phyloP scores from a whole-genome alignment of 192 early-diverging fungal genomes.

The Phycomyces nitens region DNA sequence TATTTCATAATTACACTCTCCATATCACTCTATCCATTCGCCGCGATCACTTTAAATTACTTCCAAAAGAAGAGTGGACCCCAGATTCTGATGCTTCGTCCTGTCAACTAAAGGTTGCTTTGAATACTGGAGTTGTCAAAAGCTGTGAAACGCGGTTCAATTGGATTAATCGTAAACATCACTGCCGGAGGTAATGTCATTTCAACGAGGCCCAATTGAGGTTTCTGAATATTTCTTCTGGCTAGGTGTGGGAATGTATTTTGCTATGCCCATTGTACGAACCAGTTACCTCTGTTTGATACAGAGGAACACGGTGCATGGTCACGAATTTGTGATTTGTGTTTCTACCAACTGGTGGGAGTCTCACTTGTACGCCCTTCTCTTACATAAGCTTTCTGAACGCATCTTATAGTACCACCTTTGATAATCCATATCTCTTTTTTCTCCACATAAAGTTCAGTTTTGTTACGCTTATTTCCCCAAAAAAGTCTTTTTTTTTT shows the following conservation, averaged over 20 bases:
- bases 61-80: slow-evolving; percentile 1
- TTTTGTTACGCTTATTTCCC: too few relatives aligned
- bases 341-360: slow-evolving; percentile 7
- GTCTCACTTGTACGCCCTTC: too few relatives aligned
- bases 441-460: too few relatives aligned
- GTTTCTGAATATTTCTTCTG: not conserved
- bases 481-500: too few relatives aligned
- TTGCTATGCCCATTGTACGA: slow-evolving; percentile 11
- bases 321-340: slow-evolving; percentile 17
- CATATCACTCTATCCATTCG: not conserved
- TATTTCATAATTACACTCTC: slow-evolving; percentile 1
- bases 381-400: too few relatives aligned
- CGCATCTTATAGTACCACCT: too few relatives aligned
- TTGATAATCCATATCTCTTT: too few relatives aligned
- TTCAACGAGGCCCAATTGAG: not conserved
- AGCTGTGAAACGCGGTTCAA: not conserved
- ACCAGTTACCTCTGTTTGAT: slow-evolving; percentile 9
- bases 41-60: slow-evolving; percentile 5
- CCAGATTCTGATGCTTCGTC: not conserved
- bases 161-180: slow-evolving; percentile 7
- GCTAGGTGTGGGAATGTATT: slow-evolving; percentile 19
- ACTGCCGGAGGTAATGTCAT: slow-evolving; percentile 4
- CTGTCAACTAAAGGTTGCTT: not conserved
- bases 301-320: slow-evolving; percentile 12
- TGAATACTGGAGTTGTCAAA: not conserved